phyloP scores from a whole-genome alignment of 2,329 filamentous ascomycete species.

The Blastomyces percursus region DNA sequence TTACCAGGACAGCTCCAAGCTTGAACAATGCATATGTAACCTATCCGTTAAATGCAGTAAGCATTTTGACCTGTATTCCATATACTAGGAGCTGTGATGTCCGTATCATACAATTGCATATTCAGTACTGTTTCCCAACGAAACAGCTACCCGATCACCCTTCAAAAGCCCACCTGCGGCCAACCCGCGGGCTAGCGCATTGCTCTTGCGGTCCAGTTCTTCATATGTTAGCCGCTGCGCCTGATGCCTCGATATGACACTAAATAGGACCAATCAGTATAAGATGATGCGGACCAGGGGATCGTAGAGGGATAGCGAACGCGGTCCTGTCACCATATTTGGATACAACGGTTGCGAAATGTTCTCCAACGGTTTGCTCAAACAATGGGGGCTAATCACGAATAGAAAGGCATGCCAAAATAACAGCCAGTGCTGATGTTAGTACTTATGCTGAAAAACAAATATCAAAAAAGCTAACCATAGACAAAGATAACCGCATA shows the following conservation, averaged over 20 bases:
- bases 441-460: neutral
- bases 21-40: constrained; percentile 82
- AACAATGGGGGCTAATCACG: constrained; percentile 33
- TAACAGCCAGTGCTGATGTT: neutral
- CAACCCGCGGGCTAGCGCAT: constrained; percentile 61
- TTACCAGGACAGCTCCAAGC: constrained; percentile 74
- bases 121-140: constrained; percentile 73
- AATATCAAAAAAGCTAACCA: neutral
- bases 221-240: constrained; percentile 59
- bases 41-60: constrained; percentile 19
- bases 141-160: constrained; percentile 75
- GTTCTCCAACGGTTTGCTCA: constrained; percentile 37
- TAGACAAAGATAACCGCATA: neutral
- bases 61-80: neutral
- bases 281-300: neutral
- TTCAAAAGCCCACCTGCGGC: constrained; percentile 61
- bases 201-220: constrained; percentile 63
- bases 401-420: neutral
- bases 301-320: constrained; percentile 28
- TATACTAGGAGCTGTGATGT: neutral
- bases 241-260: constrained; percentile 52
- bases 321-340: constrained; percentile 40
- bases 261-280: constrained; percentile 18
- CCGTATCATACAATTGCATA: constrained; percentile 56
- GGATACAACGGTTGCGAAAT: constrained; percentile 36